Conservation (phyloP, 1,139 yeast genomes). For the Kodamaea derodonti region DNA sequence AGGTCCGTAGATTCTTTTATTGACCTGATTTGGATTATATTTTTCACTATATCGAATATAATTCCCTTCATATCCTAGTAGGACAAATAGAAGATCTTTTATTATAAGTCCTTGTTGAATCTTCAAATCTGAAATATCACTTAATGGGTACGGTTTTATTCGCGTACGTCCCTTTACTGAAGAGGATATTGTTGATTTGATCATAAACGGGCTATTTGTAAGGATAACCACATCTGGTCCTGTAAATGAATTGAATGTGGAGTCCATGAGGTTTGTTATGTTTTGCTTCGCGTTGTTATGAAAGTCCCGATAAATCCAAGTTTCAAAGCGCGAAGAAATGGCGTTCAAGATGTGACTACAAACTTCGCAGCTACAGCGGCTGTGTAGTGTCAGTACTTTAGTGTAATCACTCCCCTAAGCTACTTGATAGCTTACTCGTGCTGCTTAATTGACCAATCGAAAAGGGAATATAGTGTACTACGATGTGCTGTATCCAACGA, state of each 20-base stretch:
- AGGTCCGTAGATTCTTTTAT: slow-evolving; percentile 56
- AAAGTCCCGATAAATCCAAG: background rate
- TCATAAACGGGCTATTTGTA: slow-evolving; percentile 16
- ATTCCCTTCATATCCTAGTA: slow-evolving; percentile 77
- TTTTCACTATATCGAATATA: slow-evolving; percentile 67
- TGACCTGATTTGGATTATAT: slow-evolving; percentile 43
- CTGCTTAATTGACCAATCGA: too few species aligned
- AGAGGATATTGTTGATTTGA: slow-evolving; percentile 16
- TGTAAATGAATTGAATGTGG: slow-evolving; percentile 4
- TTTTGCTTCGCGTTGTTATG: too few species aligned
- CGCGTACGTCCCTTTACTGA: slow-evolving; percentile 18
- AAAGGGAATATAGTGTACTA: too few species aligned
- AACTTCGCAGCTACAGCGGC: too few species aligned
- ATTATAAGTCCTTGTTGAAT: slow-evolving; percentile 71
- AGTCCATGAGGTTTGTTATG: slow-evolving; percentile 4
- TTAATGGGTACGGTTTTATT: slow-evolving; percentile 41
- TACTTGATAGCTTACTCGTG: too few species aligned
- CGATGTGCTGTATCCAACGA: too few species aligned
- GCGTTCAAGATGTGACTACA: too few species aligned
- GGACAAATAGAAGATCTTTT: slow-evolving; percentile 63
- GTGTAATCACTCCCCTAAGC: too few species aligned
- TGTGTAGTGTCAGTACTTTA: too few species aligned
- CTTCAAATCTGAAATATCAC: slow-evolving; percentile 38
- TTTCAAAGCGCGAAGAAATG: too few species aligned
- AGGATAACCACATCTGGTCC: slow-evolving; percentile 16